Evolutionary conservation across 23 red algal genomes (phyloP).

Genomic region (Gracilaria domingensis): DNA sequence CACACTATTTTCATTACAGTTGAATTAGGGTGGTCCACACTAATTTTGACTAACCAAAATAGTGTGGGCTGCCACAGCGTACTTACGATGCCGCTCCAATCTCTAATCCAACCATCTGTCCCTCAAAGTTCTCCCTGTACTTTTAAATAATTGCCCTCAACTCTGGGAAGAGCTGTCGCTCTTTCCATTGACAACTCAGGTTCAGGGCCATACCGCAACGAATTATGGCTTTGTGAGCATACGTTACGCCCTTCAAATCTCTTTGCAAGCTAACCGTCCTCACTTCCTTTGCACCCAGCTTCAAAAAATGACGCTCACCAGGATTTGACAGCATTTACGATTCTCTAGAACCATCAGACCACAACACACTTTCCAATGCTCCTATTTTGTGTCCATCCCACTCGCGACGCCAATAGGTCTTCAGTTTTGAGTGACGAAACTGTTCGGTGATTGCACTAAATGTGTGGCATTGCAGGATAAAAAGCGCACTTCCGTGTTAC

Average conservation of each 20-base stretch:
- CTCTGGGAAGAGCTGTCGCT: neutral
- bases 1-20: neutral
- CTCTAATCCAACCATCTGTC: neutral
- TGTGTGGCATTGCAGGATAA: constrained; percentile 14
- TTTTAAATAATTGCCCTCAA: neutral
- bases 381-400: constrained; percentile 2
- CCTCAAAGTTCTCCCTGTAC: constrained; percentile 6
- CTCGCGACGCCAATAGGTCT: neutral
- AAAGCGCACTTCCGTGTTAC: constrained; percentile 11
- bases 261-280: neutral
- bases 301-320: constrained; percentile 13
- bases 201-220: neutral
- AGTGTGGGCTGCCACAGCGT: no score
- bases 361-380: neutral
- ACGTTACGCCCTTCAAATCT: neutral
- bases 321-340: neutral
- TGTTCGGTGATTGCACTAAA: neutral
- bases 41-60: no score
- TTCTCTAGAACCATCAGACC: neutral
- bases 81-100: no score
- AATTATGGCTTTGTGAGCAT: constrained; percentile 25
- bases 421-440: neutral
- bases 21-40: neutral
- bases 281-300: constrained; percentile 7
- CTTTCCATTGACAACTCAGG: constrained; percentile 3